phyloP scores from a whole-genome alignment of 768 basidiomycete species.

The Boletus vinaceobasis region DNA sequence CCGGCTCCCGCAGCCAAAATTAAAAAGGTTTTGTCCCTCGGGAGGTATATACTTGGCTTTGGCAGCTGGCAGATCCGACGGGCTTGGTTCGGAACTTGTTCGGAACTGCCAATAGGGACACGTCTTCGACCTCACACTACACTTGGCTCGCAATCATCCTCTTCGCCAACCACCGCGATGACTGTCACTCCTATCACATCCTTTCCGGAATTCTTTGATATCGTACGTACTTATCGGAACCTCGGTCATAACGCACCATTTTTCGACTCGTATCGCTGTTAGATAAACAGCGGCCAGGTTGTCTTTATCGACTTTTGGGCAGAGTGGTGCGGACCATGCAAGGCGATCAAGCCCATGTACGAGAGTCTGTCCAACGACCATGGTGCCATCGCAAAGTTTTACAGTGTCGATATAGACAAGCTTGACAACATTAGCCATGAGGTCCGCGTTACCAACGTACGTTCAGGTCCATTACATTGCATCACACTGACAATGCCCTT shows the following conservation, averaged over 20 bases:
- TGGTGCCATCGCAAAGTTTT: background rate
- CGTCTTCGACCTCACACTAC: background rate
- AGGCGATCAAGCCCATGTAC: constrained; percentile 2
- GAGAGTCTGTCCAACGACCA: constrained; percentile 3
- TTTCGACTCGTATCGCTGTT: background rate
- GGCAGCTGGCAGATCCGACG: background rate
- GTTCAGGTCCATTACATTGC: background rate
- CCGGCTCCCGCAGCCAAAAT: background rate
- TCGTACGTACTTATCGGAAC: background rate
- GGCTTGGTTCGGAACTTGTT: background rate
- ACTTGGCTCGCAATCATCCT: background rate
- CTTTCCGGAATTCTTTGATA: background rate
- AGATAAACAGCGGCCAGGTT: background rate
- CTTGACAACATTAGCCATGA: constrained; percentile 4
- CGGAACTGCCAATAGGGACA: background rate
- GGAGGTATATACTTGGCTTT: background rate
- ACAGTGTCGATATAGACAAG: constrained; percentile 35
- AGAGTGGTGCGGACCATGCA: constrained; percentile 9
- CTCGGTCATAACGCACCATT: background rate
- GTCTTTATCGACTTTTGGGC: constrained; percentile 11
- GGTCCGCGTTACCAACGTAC: constrained; percentile 1
- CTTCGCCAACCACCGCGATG: background rate
- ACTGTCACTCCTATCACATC: constrained; percentile 2
- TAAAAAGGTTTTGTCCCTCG: background rate
- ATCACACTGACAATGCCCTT: background rate